phyloP scores from a whole-genome alignment of 1,284 basidiomycete species.

The Chondrostereum purpureum region DNA sequence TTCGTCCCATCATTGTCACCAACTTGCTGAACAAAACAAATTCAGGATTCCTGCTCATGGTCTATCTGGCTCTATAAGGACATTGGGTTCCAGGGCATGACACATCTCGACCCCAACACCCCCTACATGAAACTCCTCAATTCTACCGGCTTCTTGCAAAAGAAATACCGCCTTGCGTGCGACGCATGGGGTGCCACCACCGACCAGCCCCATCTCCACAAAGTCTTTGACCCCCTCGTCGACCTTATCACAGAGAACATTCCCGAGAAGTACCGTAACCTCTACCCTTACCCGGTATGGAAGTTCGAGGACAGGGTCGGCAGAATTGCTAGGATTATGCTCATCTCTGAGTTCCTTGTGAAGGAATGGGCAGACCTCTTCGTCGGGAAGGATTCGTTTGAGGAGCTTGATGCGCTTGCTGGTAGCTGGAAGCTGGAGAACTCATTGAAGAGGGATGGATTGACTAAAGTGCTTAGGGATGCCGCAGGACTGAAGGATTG shows the following conservation, averaged over 20 bases:
- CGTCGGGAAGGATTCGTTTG: constrained; percentile 37
- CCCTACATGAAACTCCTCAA: constrained; percentile 59
- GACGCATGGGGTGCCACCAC: constrained; percentile 55
- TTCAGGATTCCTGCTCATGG: constrained; percentile 65
- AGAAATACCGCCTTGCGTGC: constrained; percentile 56
- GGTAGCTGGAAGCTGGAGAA: constrained; percentile 51
- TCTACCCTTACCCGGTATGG: constrained; percentile 52
- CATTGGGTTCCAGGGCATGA: constrained; percentile 82
- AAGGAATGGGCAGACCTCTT: constrained; percentile 63
- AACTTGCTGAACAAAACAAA: too few species aligned
- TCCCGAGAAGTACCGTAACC: constrained; percentile 30
- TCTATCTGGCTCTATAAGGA: constrained; percentile 86
- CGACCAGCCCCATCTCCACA: constrained; percentile 39
- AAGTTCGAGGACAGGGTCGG: constrained; percentile 35
- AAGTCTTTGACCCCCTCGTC: constrained; percentile 51
- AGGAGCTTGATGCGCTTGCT: constrained; percentile 35
- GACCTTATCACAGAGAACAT: constrained; percentile 46
- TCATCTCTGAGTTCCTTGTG: constrained; percentile 59
- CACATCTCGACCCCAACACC: constrained; percentile 61
- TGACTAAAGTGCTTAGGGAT: constrained; percentile 33
- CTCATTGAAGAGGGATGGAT: constrained; percentile 37
- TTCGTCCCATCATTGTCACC: neutral
- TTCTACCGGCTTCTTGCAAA: constrained; percentile 46
- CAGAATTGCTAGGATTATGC: constrained; percentile 48
- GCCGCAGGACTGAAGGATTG: neutral